These are phyloP conservation scores for Neonectria magnoliae DNA, from an alignment of 2,329 filamentous ascomycete genomes.

Conservation along the genomic window DNA sequence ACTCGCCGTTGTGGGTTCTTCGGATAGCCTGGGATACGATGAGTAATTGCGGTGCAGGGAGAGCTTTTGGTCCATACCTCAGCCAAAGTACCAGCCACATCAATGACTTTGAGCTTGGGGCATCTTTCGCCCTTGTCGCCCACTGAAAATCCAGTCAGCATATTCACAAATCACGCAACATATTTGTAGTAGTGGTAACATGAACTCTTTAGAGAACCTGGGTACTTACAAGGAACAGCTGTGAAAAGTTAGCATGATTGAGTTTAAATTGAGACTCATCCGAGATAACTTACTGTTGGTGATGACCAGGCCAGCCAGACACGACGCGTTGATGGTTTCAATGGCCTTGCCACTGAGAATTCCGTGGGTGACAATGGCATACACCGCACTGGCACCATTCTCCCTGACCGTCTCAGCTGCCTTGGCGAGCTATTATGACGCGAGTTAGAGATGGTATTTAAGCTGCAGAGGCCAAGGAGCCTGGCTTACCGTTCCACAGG, in stretches of 20 bases:
- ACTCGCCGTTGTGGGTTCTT: conserved; percentile 73
- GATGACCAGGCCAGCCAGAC: conserved; percentile 82
- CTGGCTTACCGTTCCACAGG: conserved; percentile 75
- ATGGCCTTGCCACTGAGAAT: conserved; percentile 91
- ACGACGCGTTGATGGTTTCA: conserved; percentile 82
- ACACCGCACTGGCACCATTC: conserved; percentile 86
- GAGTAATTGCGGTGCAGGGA: conserved; percentile 6
- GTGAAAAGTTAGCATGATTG: conserved; percentile 36
- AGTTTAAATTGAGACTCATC: conserved; percentile 6
- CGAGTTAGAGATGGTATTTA: conserved; percentile 20
- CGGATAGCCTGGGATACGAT: conserved; percentile 65
- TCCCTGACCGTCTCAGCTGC: conserved; percentile 89
- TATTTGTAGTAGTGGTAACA: background rate
- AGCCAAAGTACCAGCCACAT: conserved; percentile 86
- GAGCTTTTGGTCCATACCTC: conserved; percentile 51
- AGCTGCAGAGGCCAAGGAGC: background rate
- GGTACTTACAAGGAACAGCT: conserved; percentile 50
- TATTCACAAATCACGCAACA: background rate
- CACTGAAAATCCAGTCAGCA: conserved; percentile 49
- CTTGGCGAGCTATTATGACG: conserved; percentile 65
- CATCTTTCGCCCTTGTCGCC: conserved; percentile 83
- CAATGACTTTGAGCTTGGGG: conserved; percentile 86
- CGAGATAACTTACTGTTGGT: conserved; percentile 75
- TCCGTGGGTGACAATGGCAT: conserved; percentile 95
- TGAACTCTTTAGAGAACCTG: background rate